phyloP scores from a whole-genome alignment of 1,139 yeast species.

The Hanseniaspora sp. region DNA sequence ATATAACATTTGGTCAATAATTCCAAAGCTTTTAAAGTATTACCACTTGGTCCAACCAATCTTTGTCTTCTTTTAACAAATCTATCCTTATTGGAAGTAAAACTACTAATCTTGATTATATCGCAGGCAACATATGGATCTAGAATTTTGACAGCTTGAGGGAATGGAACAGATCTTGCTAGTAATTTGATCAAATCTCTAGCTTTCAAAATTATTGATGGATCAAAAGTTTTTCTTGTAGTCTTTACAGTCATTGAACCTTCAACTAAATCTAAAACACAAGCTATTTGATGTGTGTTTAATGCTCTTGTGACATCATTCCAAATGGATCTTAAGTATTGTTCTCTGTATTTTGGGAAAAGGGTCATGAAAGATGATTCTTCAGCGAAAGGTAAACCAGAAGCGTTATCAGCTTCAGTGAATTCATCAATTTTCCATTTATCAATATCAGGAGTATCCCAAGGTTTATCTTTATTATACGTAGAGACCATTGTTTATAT shows the following conservation, averaged over 20 bases:
- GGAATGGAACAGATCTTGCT: constrained; percentile 94
- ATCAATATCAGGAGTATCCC: constrained; percentile 95
- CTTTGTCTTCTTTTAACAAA: constrained; percentile 93
- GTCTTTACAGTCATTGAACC: constrained; percentile 97
- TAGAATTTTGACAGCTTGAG: constrained; percentile 84
- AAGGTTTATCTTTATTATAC: constrained; percentile 88
- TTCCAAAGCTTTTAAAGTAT: constrained; percentile 89
- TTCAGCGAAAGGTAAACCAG: constrained; percentile 82
- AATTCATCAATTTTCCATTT: constrained; percentile 89
- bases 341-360: constrained; percentile 94
- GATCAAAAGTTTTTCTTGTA: constrained; percentile 89
- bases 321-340: constrained; percentile 81
- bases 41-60: constrained; percentile 92
- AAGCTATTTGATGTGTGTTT: constrained; percentile 60
- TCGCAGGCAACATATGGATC: constrained; percentile 94
- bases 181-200: constrained; percentile 85
- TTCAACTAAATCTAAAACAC: constrained; percentile 81
- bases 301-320: constrained; percentile 77
- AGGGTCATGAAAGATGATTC: constrained; percentile 90
- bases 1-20: constrained; percentile 86
- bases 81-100: constrained; percentile 81
- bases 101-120: constrained; percentile 85
- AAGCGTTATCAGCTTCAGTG: constrained; percentile 75
- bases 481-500: constrained; percentile 65
- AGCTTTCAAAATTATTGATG: constrained; percentile 86